Base-by-base conservation (phyloP, 2,329 filamentous ascomycete genomes). In the Alternaria metachromatica region DNA sequence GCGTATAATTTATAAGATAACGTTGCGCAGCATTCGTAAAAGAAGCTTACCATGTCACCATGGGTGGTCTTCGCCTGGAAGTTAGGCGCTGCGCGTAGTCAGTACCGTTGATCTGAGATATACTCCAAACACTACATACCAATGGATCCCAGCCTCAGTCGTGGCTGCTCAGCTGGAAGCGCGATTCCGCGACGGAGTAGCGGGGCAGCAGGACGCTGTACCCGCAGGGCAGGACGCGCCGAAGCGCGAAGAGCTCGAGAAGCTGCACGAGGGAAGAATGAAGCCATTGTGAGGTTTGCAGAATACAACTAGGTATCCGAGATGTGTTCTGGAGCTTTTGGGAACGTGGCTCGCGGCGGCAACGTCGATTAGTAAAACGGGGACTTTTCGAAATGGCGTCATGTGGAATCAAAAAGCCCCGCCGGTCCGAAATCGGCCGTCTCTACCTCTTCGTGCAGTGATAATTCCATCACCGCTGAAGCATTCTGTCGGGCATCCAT, bases 31-130 rank as follows among this genome's bases (percentile, higher is more conserved):
- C 56, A 51, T 62, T 83, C 93, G 89, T 30, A n/a, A 18, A 28
- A 48, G 12, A 46, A 20, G 18, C 48, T 25, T 12, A 62, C 60
- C 76, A 95, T 92, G 68, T 89, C 87, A 74, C 92, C 91, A 72
- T 87, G 84, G 63, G 92, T 95, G 67, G 92, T 94, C 70, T 94
- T 89, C 76, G 92, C 92, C 83, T 91, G 83, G 87, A 96, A 96
- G 86, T 94, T 94, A 76, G 92, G 92, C 71, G 92, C 92, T 88
- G 21, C 41, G 55, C n/a, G 4, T 8, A 41, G 10, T 58, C 15
- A 28, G 23, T 12, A n/a, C 28, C 11, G 12, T 33, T n/a, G 20
- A 15, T n/a, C 11, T 33, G 10, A 7, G 18, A 15, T 8, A 3
- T 43, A 44, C 25, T 18, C 8, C 41, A n/a, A 41, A 55, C 12